phyloP scores from a whole-genome alignment of 805 yeast species.

The Saitoella complicata region DNA sequence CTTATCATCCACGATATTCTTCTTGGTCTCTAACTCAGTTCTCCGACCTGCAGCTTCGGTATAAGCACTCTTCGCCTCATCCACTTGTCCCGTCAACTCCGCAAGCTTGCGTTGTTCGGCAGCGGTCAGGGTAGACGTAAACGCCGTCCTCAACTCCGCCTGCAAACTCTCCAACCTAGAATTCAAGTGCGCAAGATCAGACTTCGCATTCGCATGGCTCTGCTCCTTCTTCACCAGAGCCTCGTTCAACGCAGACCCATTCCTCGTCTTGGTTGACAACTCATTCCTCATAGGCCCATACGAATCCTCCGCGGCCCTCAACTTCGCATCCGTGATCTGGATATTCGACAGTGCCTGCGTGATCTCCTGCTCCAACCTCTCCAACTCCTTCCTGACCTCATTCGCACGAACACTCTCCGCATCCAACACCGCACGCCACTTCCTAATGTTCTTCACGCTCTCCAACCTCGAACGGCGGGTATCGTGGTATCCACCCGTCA shows the following conservation, averaged over 20 bases:
- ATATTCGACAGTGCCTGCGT: constrained; percentile 33
- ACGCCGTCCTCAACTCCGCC: background rate
- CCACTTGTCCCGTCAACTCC: background rate
- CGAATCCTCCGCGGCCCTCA: constrained; percentile 29
- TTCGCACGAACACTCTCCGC: constrained; percentile 26
- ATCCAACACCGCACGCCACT: constrained; percentile 34
- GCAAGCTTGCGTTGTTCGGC: background rate
- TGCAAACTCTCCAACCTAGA: background rate
- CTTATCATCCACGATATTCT: constrained; percentile 37
- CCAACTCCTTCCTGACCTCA: constrained; percentile 25
- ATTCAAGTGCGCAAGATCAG: background rate
- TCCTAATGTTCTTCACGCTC: constrained; percentile 39
- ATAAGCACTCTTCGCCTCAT: constrained; percentile 17
- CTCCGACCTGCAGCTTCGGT: constrained; percentile 26
- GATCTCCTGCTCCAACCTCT: constrained; percentile 34
- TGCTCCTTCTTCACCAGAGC: constrained; percentile 4
- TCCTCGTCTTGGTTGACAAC: constrained; percentile 10
- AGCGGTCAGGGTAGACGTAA: background rate
- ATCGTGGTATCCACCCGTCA: constrained; percentile 80
- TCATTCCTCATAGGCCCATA: constrained; percentile 31
- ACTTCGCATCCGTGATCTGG: constrained; percentile 20
- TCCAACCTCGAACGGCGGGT: constrained; percentile 54
- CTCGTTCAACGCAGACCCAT: constrained; percentile 6
- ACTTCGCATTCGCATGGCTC: background rate
- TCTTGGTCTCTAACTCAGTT: constrained; percentile 30